Conservation (phyloP, 768 basidiomycete species). For the Leccinum disarticulatum region DNA sequence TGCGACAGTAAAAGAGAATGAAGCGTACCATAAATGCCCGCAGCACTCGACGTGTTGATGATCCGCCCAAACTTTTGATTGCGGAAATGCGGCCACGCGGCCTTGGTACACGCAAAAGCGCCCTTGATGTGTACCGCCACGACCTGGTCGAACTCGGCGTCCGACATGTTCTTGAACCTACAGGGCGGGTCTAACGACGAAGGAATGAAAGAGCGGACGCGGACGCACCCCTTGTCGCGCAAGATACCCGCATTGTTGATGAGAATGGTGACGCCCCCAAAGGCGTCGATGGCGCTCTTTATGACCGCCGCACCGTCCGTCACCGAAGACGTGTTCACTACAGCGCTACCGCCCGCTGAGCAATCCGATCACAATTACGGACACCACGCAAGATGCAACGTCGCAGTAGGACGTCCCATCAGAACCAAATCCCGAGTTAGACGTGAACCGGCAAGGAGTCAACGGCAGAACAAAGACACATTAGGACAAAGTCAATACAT, state of each 20-base stretch:
- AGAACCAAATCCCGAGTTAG: neutral
- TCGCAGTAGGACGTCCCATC: neutral
- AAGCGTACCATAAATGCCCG: conserved; percentile 81
- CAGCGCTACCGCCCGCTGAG: conserved; percentile 83
- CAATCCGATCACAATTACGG: neutral
- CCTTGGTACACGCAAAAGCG: conserved; percentile 88
- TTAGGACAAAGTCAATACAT: neutral
- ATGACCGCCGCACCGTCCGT: conserved; percentile 86
- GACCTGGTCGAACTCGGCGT: conserved; percentile 90
- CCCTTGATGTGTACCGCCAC: conserved; percentile 92
- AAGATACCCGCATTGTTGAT: conserved; percentile 97
- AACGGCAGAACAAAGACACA: neutral
- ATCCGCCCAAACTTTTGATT: conserved; percentile 94
- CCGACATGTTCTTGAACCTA: conserved; percentile 97
- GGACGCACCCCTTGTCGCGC: conserved; percentile 68
- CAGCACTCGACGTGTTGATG: conserved; percentile 93
- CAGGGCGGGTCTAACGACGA: neutral
- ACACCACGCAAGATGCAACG: too few species aligned
- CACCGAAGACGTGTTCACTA: conserved; percentile 83
- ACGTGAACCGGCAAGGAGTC: neutral
- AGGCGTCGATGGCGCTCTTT: conserved; percentile 79
- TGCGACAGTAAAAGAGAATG: neutral
- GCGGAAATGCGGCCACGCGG: conserved; percentile 94
- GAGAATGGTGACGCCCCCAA: conserved; percentile 81
- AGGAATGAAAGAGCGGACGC: neutral